Conservation (phyloP, 352 stramenopile species). For the Albugo laibachii region DNA sequence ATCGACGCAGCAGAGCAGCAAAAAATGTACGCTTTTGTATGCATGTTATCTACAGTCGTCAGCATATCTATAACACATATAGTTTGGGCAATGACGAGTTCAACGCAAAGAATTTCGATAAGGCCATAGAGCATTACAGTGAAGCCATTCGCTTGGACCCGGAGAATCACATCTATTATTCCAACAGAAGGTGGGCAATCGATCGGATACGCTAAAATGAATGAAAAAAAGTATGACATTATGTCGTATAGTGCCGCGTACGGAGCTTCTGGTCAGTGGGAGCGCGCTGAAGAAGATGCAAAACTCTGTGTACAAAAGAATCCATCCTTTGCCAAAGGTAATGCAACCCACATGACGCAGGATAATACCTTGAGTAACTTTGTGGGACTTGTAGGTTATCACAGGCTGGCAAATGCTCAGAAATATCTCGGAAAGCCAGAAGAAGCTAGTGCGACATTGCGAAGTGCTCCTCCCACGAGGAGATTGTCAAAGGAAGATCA, state of each 20-base stretch:
- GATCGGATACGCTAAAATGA: neutral
- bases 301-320: slow-evolving; percentile 56
- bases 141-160: slow-evolving; percentile 59
- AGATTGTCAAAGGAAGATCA: slow-evolving; percentile 31
- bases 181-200: slow-evolving; percentile 35
- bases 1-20: too few relatives aligned
- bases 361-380: neutral
- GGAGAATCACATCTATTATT: slow-evolving; percentile 71
- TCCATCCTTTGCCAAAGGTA: slow-evolving; percentile 46
- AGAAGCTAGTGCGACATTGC: slow-evolving; percentile 48
- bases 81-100: slow-evolving; percentile 73
- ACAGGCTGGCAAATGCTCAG: slow-evolving; percentile 61
- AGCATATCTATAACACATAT: neutral
- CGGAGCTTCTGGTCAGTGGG: slow-evolving; percentile 44
- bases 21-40: too few relatives aligned
- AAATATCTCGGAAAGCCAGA: slow-evolving; percentile 47
- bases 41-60: too few relatives aligned
- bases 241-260: slow-evolving; percentile 30
- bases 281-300: slow-evolving; percentile 40
- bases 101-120: slow-evolving; percentile 61
- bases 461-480: neutral
- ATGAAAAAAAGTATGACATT: neutral
- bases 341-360: neutral
- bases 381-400: slow-evolving; percentile 16
- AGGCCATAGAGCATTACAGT: slow-evolving; percentile 53